Conservation (phyloP, 225 moss, liverwort and hornwort genomes). For the Neckera pumila region DNA sequence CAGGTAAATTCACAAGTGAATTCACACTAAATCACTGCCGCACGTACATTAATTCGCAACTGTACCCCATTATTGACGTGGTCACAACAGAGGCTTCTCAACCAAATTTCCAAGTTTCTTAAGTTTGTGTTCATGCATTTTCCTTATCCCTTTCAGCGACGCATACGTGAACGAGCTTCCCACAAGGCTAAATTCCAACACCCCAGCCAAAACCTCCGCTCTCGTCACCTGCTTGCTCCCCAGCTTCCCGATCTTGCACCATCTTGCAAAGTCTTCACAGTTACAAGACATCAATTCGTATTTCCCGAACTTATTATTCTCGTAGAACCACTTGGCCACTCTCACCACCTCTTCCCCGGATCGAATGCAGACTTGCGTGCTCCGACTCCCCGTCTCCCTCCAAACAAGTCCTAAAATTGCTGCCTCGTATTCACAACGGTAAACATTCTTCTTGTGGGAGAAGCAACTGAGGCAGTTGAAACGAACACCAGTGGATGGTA, state of each 20-base stretch:
- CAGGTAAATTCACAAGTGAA: neutral
- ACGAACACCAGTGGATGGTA: neutral
- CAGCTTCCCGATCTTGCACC: neutral
- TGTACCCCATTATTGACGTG: fast-evolving
- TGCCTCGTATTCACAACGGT: neutral
- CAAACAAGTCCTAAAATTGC: fast-evolving
- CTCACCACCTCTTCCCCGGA: neutral
- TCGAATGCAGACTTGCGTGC: neutral
- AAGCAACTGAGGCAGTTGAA: neutral
- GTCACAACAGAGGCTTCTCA: neutral
- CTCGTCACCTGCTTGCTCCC: neutral
- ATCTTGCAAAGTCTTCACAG: neutral
- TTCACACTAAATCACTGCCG: neutral
- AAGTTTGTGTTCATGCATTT: neutral
- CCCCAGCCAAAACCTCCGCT: neutral
- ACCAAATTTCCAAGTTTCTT: neutral
- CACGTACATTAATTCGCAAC: neutral
- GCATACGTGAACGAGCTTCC: too few relatives aligned
- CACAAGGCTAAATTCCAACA: neutral
- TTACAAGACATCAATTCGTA: neutral
- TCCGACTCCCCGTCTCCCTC: neutral
- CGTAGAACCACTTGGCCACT: neutral
- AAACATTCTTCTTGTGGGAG: neutral
- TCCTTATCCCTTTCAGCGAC: neutral
- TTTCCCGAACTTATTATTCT: neutral